Percentiles rank a stretch among this genome's conserved stretches.
These are phyloP conservation scores for Helichrysum umbraculigerum DNA, from an alignment of 129 eudicot genomes.

Conservation along the genomic window DNA sequence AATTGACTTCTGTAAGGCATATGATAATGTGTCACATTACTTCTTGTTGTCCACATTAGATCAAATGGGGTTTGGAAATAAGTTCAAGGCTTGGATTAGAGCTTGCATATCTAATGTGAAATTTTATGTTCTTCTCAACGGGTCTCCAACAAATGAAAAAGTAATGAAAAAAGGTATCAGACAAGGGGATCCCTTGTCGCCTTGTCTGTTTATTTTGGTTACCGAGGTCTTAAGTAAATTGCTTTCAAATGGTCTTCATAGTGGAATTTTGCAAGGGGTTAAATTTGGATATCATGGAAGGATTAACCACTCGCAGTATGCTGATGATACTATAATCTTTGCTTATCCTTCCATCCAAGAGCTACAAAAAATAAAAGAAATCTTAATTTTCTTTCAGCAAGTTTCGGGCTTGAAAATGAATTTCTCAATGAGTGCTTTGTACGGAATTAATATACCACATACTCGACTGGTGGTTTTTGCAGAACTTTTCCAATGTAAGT, in stretches of 20 bases:
- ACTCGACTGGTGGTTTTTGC: no score
- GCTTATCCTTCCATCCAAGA: no score
- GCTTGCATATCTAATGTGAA: neutral
- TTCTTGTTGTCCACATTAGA: neutral
- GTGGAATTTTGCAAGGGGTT: no score
- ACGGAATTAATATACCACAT: no score
- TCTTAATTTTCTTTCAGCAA: no score
- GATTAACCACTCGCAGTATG: no score
- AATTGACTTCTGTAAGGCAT: neutral
- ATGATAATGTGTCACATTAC: neutral
- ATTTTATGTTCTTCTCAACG: neutral
- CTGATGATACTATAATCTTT: no score
- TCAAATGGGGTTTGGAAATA: neutral
- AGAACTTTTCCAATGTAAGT: no score
- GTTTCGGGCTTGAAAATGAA: no score
- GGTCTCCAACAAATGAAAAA: neutral
- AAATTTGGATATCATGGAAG: no score
- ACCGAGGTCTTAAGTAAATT: neutral
- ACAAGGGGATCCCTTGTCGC: neutral
- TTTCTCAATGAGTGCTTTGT: no score
- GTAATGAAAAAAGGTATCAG: neutral
- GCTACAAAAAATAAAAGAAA: no score
- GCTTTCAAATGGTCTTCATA: neutral
- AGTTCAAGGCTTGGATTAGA: neutral
- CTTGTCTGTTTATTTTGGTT: neutral